Evolutionary conservation across 1,284 basidiomycete species (phyloP).

Genomic region (Papiliotrema fonsecae): DNA sequence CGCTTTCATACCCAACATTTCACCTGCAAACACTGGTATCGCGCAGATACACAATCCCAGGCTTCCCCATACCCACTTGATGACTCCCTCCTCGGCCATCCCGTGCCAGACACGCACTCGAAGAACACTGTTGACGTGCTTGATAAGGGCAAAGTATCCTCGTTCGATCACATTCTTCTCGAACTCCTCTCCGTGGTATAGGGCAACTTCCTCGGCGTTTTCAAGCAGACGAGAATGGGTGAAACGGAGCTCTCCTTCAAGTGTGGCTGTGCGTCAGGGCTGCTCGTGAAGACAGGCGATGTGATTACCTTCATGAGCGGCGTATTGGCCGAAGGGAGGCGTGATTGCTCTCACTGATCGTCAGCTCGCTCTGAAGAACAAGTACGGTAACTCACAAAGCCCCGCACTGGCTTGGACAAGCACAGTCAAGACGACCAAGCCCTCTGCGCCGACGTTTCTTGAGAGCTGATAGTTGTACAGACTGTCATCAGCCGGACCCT

Average conservation of each 20-base stretch:
- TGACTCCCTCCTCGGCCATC: slow-evolving; percentile 88
- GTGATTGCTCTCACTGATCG: slow-evolving; percentile 71
- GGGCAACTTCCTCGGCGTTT: slow-evolving; percentile 89
- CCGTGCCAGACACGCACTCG: slow-evolving; percentile 82
- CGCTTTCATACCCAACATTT: slow-evolving; percentile 63
- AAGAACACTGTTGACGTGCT: slow-evolving; percentile 82
- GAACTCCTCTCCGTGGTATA: slow-evolving; percentile 83
- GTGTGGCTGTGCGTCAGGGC: slow-evolving; percentile 58
- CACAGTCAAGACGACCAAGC: slow-evolving; percentile 75
- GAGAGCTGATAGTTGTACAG: slow-evolving; percentile 96
- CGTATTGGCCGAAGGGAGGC: slow-evolving; percentile 90
- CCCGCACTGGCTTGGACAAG: slow-evolving; percentile 77
- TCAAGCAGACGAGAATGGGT: slow-evolving; percentile 90
- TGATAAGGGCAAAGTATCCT: slow-evolving; percentile 80
- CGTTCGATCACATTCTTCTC: slow-evolving; percentile 92
- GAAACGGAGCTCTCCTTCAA: slow-evolving; percentile 85
- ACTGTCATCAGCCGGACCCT: slow-evolving; percentile 46
- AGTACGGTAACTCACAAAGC: slow-evolving; percentile 57
- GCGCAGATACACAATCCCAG: slow-evolving; percentile 90
- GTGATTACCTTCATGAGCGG: slow-evolving; percentile 54
- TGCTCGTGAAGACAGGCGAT: not conserved
- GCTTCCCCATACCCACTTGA: slow-evolving; percentile 97
- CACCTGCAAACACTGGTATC: slow-evolving; percentile 85
- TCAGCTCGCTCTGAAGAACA: slow-evolving; percentile 1
- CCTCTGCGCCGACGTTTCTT: slow-evolving; percentile 90